phyloP scores from a whole-genome alignment of 106 monocot genomes.

The Agapanthus africanus region DNA sequence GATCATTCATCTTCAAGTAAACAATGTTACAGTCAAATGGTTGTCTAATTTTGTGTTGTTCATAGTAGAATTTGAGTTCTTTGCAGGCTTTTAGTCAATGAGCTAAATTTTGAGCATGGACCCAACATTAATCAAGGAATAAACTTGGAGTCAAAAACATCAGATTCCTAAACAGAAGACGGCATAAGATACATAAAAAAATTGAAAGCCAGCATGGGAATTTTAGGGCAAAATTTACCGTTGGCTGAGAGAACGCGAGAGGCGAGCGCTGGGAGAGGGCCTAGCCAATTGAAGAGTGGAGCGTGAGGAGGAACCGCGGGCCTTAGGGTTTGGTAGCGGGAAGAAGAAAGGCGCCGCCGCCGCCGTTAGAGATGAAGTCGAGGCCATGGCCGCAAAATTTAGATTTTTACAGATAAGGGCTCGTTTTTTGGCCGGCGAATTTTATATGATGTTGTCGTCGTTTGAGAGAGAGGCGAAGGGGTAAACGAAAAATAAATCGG shows the following conservation, averaged over 20 bases:
- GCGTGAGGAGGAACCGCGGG: neutral
- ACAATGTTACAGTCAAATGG: no score
- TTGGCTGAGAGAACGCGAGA: neutral
- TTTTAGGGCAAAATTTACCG: constrained; percentile 13
- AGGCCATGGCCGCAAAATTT: constrained; percentile 2
- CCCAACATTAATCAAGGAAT: neutral
- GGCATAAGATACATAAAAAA: neutral
- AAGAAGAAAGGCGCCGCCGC: constrained; percentile 10
- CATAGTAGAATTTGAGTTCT: no score
- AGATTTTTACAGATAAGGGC: neutral
- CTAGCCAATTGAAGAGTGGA: constrained; percentile 1
- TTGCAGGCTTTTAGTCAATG: neutral
- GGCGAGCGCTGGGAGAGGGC: neutral
- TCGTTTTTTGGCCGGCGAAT: no score
- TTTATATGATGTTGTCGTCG: no score
- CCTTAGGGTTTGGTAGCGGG: neutral
- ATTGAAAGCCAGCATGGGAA: neutral
- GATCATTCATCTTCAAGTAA: no score
- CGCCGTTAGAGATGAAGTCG: constrained; percentile 22
- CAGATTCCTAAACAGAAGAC: neutral
- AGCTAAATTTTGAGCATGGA: neutral
- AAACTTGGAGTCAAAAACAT: no score
- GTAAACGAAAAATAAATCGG: no score
- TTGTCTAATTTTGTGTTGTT: no score
- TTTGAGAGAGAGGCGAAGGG: no score